Percentiles rank a stretch among this genome's conserved stretches.
Evolutionary conservation across 2,329 filamentous ascomycete species (phyloP).

Genomic region (Penicillium paneum): DNA sequence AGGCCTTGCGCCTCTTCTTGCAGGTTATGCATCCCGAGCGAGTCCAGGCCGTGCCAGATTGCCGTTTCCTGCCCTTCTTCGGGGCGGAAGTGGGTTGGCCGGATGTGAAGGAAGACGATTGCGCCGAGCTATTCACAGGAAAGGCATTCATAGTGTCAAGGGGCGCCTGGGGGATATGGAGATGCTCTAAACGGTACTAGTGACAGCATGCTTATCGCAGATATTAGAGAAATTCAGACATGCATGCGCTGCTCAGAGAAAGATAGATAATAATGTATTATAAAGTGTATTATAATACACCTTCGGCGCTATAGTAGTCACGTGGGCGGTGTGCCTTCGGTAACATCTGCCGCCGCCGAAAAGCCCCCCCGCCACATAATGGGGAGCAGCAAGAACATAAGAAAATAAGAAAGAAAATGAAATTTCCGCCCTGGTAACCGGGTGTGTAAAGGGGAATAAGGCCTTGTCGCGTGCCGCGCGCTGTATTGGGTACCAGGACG

Average conservation of each 20-base stretch:
- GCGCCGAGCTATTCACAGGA: conserved; percentile 9
- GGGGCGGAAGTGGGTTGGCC: conserved; percentile 4
- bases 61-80: conserved; percentile 26
- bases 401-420: no score
- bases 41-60: conserved; percentile 34
- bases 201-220: conserved; percentile 7
- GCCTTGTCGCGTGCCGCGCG: no score
- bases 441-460: no score
- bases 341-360: no score
- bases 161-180: background rate
- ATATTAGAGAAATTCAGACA: conserved; percentile 6
- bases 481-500: no score
- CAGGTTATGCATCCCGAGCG: conserved; percentile 42
- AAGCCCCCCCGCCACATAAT: no score
- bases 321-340: no score
- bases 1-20: conserved; percentile 39
- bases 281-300: no score
- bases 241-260: background rate
- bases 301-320: no score
- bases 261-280: no score
- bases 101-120: conserved; percentile 1
- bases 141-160: conserved; percentile 12
- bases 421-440: no score
- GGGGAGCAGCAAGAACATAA: no score
- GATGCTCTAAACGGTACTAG: background rate